Evolutionary conservation across 176 grass and related monocot genomes (phyloP).

Genomic region (Avena eriantha): DNA sequence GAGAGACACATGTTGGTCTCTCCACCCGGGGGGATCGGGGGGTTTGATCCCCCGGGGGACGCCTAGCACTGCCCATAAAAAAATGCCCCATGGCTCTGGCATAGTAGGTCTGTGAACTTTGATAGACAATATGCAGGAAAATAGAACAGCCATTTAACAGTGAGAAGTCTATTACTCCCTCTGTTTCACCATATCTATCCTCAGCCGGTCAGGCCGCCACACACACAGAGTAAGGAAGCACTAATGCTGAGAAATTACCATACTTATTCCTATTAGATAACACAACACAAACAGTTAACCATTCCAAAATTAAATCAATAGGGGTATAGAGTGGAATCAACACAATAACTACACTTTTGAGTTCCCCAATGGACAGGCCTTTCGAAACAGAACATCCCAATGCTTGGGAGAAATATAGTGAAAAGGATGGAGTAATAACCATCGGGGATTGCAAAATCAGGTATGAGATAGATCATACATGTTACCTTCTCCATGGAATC

Average conservation of each 20-base stretch:
- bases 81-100: neutral
- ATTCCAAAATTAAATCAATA: neutral
- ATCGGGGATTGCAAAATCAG: neutral
- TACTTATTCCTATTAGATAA: neutral
- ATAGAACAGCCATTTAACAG: neutral
- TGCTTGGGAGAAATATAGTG: neutral
- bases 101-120: conserved; percentile 1
- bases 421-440: neutral
- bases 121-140: neutral
- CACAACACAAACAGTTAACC: neutral
- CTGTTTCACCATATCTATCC: neutral
- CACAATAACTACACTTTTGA: neutral
- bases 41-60: no score
- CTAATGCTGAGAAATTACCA: neutral
- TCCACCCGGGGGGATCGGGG: no score
- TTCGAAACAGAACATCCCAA: neutral
- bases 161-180: conserved; percentile 3
- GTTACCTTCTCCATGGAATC: conserved; percentile 85
- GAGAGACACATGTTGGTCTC: no score
- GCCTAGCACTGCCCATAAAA: neutral
- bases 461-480: conserved; percentile 22
- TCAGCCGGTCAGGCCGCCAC: neutral
- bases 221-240: neutral
- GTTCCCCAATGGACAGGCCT: neutral
- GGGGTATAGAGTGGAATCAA: neutral